Base-by-base conservation (phyloP, 2,329 filamentous ascomycete species). In the Fusarium denticulatum region DNA sequence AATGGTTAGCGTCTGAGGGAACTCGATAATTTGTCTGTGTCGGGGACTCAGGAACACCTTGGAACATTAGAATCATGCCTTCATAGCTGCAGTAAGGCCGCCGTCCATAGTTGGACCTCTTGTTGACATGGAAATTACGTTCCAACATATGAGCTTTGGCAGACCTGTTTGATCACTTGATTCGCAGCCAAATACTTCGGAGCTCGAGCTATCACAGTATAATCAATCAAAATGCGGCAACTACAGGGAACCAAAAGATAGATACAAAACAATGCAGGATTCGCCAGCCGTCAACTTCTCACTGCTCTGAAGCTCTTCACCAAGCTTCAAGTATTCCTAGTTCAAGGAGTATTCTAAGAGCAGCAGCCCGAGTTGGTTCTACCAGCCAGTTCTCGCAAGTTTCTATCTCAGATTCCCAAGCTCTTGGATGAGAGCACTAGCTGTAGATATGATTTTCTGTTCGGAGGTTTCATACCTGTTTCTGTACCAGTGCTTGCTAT, bases 11-110 rank as follows among this genome's bases (percentile, higher is more conserved):
- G 8, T 79, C 67, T 34, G 76, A 73, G 20, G 82, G 81, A 26
- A 81, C 81, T 55, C 75, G 71, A 62, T 83, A 83, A 10, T 73
- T 72, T 16, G 72, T 82, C 57, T 79, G 80, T 26, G 77, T 74
- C 2, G 83, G 71, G 52, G 81, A 84, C 12, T 67, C 62, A 3
- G 81, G 80, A 16, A 84, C 63, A 22, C 81, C 81, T 11, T 78
- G 75, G 43, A 75, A 74, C 1, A 60, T 75, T 10, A 58, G 67
- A 11, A 72, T 64, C 64, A 75, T 72, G 20, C 64, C 64, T 26
- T 76, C 63, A 13, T 70, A 76, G 34, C 64, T 75, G 34, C 66
- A 76, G 14, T 74, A n/a, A 76, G 49, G 6, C 72, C 67, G 0
- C 43, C 67, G 5, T 34, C 16, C 22, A 75, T 70, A 11, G 65